Conservation (phyloP, 805 yeast species). For the Ascoidea rubescens region DNA sequence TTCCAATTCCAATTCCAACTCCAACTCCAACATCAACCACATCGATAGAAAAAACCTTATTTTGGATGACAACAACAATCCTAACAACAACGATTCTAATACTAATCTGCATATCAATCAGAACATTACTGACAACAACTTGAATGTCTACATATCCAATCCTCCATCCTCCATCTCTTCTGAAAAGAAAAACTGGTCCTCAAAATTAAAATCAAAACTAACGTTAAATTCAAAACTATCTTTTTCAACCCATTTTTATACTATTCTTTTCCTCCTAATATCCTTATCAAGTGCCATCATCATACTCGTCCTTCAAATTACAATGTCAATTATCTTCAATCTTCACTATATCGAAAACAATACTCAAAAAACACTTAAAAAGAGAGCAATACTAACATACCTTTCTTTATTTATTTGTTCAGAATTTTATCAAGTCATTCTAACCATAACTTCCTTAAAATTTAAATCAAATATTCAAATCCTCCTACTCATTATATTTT, state of each 20-base stretch:
- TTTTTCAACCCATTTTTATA: slow-evolving; percentile 2
- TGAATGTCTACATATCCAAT: background rate
- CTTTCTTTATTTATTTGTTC: slow-evolving; percentile 28
- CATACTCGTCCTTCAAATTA: slow-evolving; percentile 20
- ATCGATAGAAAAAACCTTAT: background rate
- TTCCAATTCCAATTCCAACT: background rate
- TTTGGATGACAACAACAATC: no score
- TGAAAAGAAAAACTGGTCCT: background rate
- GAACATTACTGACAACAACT: no score
- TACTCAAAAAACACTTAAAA: slow-evolving; percentile 4
- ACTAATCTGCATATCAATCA: no score
- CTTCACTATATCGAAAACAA: slow-evolving; percentile 15
- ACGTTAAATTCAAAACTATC: background rate
- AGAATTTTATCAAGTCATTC: slow-evolving; percentile 22
- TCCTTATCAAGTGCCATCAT: slow-evolving; percentile 22
- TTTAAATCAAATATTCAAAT: slow-evolving; percentile 22
- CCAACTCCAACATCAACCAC: background rate
- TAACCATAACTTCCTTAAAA: slow-evolving; percentile 21
- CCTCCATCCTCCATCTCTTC: background rate
- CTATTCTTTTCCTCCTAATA: slow-evolving; percentile 15
- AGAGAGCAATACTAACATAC: slow-evolving; percentile 14
- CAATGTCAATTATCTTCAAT: slow-evolving; percentile 23
- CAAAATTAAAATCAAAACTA: no score
- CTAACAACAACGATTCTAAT: no score
- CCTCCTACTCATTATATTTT: slow-evolving; percentile 21